phyloP scores from a whole-genome alignment of 306 rosid genomes.

The Urtica urens region DNA sequence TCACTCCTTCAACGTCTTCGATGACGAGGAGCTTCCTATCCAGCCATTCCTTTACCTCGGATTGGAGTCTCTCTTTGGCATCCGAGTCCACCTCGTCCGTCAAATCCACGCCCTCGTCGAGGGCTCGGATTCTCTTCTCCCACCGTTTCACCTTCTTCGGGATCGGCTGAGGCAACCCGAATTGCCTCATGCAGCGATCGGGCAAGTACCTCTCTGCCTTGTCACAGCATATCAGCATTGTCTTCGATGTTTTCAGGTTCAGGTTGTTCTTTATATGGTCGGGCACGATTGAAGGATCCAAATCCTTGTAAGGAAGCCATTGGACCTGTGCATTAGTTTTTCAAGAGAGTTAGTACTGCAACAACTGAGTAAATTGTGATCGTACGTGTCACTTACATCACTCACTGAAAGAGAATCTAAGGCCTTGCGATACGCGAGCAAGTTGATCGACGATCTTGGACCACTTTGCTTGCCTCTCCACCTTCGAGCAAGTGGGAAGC shows the following conservation, averaged over 20 bases:
- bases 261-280: conserved; percentile 38
- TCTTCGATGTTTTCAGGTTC: conserved; percentile 42
- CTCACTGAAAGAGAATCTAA: conserved; percentile 58
- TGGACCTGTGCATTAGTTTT: conserved; percentile 39
- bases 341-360: neutral
- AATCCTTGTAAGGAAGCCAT: conserved; percentile 73
- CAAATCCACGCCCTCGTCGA: conserved; percentile 50
- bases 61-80: conserved; percentile 34
- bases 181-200: conserved; percentile 67
- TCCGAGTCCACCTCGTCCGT: conserved; percentile 15
- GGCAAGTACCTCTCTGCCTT: conserved; percentile 70
- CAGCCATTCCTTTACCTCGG: conserved; percentile 51
- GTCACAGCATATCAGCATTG: conserved; percentile 66
- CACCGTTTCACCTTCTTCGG: conserved; percentile 51
- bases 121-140: conserved; percentile 60
- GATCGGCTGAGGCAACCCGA: conserved; percentile 63
- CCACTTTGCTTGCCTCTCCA: conserved; percentile 69
- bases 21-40: conserved; percentile 31
- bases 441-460: conserved; percentile 50
- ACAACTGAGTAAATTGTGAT: no score
- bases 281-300: conserved; percentile 43
- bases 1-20: conserved; percentile 25
- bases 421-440: conserved; percentile 63
- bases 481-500: conserved; percentile 63
- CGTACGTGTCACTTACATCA: conserved; percentile 48